Base-by-base conservation (phyloP, 148 eudicot genomes). In the Camellia granthamiana region DNA sequence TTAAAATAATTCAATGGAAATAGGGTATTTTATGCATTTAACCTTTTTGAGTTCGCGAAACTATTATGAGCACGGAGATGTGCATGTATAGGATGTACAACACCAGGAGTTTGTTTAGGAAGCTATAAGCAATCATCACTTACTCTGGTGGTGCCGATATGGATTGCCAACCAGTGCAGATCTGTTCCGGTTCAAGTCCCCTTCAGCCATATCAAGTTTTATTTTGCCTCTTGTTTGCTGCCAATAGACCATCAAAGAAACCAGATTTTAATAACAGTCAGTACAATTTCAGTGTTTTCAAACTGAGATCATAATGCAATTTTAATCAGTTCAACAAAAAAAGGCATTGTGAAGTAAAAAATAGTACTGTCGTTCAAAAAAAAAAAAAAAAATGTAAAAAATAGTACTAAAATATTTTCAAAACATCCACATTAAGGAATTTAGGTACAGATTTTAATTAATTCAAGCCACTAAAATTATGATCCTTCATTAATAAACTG, bases 171-270 rank as follows among this genome's bases (percentile, higher is more conserved):
- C 88, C 88, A 3, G 81, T 62, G 51, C 83, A 84, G 68, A 86
- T 42, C 89, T 90, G 56, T 84, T 81, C 30, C 86, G 21, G 78
- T 88, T 86, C 59, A 88, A 12, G 80, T 87, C 92, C 44, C 88
- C 91, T 81, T 89, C 91, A 2, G 92, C 73, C 62, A 84, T 78
- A 87, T 85, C 72, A 82, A 70, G 7, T 90, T 92, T 49, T 84
- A 84, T 4, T 81, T 86, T 74, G 79, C 81, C 75, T 71, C 70
- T 43, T 87, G 88, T 72, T 84, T 88, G 73, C 81, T 61, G 91
- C 88, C 94, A 88, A 84, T 23, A 81, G 0, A 3, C 47, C 10
- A 5, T 16, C 52, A 16, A 46, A 11, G 55, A 44, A 47, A 77
- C 21, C 3, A 77, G 14, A 66, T 51, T 7, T 16, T 15, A 65